These are phyloP conservation scores for Phyllosticta capitalensis DNA, from an alignment of 2,329 filamentous ascomycete genomes.

Conservation along the genomic window DNA sequence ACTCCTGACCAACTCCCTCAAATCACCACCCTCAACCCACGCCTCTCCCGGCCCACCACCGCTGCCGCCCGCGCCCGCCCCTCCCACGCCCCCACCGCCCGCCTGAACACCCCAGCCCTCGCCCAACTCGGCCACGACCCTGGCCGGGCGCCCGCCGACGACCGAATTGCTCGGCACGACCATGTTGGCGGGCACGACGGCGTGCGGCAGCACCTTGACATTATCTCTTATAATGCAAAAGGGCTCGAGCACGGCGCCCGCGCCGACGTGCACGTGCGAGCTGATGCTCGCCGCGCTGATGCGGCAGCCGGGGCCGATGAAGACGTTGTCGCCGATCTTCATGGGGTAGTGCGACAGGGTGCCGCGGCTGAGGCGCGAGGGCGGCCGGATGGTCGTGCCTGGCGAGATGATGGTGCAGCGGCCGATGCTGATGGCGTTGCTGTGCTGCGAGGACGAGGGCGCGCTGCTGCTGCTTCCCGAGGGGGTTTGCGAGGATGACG, in stretches of 20 bases:
- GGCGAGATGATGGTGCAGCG: slow-evolving; percentile 83
- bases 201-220: slow-evolving; percentile 74
- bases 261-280: slow-evolving; percentile 77
- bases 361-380: slow-evolving; percentile 72
- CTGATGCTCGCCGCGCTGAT: slow-evolving; percentile 78
- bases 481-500: slow-evolving; percentile 22
- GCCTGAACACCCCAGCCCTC: slow-evolving; percentile 41
- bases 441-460: slow-evolving; percentile 20
- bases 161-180: slow-evolving; percentile 87
- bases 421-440: slow-evolving; percentile 70
- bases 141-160: slow-evolving; percentile 53
- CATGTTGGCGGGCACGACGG: slow-evolving; percentile 77
- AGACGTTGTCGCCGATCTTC: slow-evolving; percentile 90
- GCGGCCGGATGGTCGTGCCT: slow-evolving; percentile 70
- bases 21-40: slow-evolving; percentile 41
- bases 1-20: slow-evolving; percentile 39
- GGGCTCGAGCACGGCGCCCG: slow-evolving; percentile 66
- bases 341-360: slow-evolving; percentile 72
- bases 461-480: slow-evolving; percentile 16
- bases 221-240: slow-evolving; percentile 93
- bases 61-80: slow-evolving; percentile 13
- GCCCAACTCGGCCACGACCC: slow-evolving; percentile 39
- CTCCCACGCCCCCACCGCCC: not conserved
- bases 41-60: slow-evolving; percentile 29
- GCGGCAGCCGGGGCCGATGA: slow-evolving; percentile 56